Evolutionary conservation across 177 flowering plant genomes (phyloP).

Genomic region (Telopea speciosissima): DNA sequence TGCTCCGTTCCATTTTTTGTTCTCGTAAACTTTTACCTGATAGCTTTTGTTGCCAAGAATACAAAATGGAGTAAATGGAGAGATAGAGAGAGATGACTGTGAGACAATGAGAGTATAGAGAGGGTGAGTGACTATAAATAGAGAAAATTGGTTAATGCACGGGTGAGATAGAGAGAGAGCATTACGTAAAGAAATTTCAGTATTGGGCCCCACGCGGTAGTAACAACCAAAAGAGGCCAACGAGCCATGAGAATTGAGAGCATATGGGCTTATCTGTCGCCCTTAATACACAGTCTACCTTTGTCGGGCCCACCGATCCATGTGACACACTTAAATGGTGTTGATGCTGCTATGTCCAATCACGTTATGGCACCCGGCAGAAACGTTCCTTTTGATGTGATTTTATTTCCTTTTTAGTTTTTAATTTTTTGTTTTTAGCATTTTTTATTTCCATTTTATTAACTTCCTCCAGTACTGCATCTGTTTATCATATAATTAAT

Average conservation of each 20-base stretch:
- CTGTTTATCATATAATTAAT: too few relatives aligned
- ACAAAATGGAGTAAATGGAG: not conserved
- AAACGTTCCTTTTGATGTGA: too few relatives aligned
- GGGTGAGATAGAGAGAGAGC: too few relatives aligned
- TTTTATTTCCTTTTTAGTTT: too few relatives aligned
- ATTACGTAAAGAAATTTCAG: not conserved
- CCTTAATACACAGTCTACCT: constrained; percentile 1
- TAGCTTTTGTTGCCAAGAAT: not conserved
- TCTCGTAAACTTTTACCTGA: not conserved
- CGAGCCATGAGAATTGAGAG: too few relatives aligned
- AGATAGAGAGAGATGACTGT: not conserved
- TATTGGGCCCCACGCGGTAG: constrained; percentile 1
- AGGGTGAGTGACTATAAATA: constrained; percentile 11
- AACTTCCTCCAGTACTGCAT: too few relatives aligned
- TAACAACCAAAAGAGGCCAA: not conserved
- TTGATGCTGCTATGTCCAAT: too few relatives aligned
- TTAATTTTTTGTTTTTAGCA: too few relatives aligned
- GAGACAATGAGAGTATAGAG: not conserved
- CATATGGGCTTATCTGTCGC: not conserved
- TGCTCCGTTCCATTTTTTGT: constrained; percentile 15
- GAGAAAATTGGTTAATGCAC: not conserved
- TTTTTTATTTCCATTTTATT: too few relatives aligned
- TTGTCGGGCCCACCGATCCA: too few relatives aligned
- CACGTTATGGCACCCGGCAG: too few relatives aligned
- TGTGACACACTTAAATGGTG: too few relatives aligned